phyloP scores from a whole-genome alignment of 148 eudicot genomes.

The Talinum fruticosum region DNA sequence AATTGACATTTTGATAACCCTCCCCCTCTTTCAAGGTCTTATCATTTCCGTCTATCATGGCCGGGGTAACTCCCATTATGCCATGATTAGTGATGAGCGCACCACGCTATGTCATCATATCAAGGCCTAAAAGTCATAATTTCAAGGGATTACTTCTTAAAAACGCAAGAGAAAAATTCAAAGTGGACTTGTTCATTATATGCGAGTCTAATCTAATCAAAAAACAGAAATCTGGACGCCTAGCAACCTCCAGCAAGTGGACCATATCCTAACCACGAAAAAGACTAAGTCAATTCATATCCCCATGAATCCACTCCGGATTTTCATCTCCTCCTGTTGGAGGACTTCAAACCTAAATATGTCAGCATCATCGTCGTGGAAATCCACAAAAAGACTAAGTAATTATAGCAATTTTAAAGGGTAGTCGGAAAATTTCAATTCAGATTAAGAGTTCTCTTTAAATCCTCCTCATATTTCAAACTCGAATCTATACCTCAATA shows the following conservation, averaged over 20 bases:
- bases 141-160: background rate
- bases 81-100: conserved; percentile 15
- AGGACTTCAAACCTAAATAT: conserved; percentile 10
- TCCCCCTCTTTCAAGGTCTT: background rate
- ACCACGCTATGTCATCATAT: background rate
- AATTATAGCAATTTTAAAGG: too few species aligned
- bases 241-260: conserved; percentile 22
- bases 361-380: conserved; percentile 10
- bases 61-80: background rate
- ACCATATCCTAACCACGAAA: conserved; percentile 17
- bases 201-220: background rate
- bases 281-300: conserved; percentile 18
- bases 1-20: too few species aligned
- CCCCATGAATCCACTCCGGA: conserved; percentile 7
- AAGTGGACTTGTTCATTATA: conserved; percentile 12
- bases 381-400: background rate
- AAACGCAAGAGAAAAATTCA: conserved; percentile 18
- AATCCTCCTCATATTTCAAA: too few species aligned
- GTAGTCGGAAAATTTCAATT: too few species aligned
- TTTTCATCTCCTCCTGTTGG: conserved; percentile 7
- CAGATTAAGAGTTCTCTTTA: too few species aligned
- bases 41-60: conserved; percentile 17
- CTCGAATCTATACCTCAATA: too few species aligned
- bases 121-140: background rate
- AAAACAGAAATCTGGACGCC: conserved; percentile 2